Base-by-base conservation (phyloP, 176 grass and related monocot genomes). In the Carex littledalei region DNA sequence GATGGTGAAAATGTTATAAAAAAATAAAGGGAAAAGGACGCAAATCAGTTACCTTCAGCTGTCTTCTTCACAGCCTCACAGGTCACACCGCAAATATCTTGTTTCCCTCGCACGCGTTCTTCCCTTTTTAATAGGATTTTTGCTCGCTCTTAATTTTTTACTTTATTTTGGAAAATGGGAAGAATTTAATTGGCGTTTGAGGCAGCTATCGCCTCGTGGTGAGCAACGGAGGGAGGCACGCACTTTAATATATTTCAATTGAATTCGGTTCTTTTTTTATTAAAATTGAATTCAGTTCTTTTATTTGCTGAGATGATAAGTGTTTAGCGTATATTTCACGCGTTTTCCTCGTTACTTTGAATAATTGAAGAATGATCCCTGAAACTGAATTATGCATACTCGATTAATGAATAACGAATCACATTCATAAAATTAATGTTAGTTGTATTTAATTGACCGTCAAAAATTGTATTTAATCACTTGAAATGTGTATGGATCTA, bases 201-300 rank as follows among this genome's bases (percentile, higher is more conserved):
- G 81, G 16, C 14, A 67, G 39, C 41, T 54, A 83, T 83, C 59
- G 59, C 63, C 45, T 83, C 63, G 63, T 82, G 37, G 59, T 34
- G 35, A 2, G 79, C 79, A 65, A 61, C 49, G 79, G 20, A 52
- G 43, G 9, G 11, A 20, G 81, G 81, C 81, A 69, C 81, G 43
- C 81, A 67, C 60, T 83, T 83, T 35, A 56, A 83, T 22, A 32
- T 54, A 52, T 52, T 68, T 82, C 10, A 21, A 76, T 68, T 68
- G 37, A 32, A 32, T 71, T 16, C 73, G 3, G 49, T 78, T 78
- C 74, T 56, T 22, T 3, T 49, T 45, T 70, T 6, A 68, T 75
- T 26, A 41, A 8, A 15, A 77, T 76, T 76, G 37, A 39, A 39
- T 39, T 39, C 72, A 18, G 47, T 77, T 77, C 73, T 32, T 78